These are phyloP conservation scores for Botrytis pseudocinerea DNA, from an alignment of 2,329 filamentous ascomycete genomes.

Conservation along the genomic window DNA sequence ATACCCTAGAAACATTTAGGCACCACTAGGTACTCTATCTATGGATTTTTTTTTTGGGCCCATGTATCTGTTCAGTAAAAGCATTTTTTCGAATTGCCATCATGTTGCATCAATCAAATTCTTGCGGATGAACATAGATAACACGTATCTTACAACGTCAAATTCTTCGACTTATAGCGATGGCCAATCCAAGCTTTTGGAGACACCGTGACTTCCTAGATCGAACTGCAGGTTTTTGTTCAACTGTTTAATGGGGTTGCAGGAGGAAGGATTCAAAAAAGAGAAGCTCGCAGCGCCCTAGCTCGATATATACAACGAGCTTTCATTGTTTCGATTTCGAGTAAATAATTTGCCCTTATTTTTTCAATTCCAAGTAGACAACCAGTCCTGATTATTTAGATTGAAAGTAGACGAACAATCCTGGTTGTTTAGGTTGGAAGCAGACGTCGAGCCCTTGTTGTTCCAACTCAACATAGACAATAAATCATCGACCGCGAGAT, in stretches of 20 bases:
- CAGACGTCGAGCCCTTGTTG: not conserved
- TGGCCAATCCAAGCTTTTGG: not conserved
- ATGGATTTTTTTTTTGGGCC: not conserved
- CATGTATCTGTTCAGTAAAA: not conserved
- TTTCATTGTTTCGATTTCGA: not conserved
- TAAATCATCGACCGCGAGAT: not conserved
- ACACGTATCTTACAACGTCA: not conserved
- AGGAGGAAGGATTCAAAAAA: not conserved
- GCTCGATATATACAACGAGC: not conserved
- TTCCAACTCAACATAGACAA: not conserved
- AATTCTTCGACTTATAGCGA: not conserved
- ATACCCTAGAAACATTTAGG: not conserved
- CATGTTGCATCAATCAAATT: not conserved
- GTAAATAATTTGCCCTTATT: not conserved
- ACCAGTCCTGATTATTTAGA: not conserved
- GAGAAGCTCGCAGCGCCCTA: too few species aligned
- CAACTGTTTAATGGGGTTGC: not conserved
- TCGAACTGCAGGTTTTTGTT: not conserved
- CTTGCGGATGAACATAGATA: not conserved
- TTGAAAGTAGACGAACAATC: not conserved
- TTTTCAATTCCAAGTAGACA: not conserved
- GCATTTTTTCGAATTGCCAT: not conserved
- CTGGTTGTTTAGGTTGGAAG: too few species aligned
- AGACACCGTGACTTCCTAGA: too few species aligned
- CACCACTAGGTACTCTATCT: not conserved